Conservation (phyloP, 2,329 filamentous ascomycete species). For the Aspergillus sp. region DNA sequence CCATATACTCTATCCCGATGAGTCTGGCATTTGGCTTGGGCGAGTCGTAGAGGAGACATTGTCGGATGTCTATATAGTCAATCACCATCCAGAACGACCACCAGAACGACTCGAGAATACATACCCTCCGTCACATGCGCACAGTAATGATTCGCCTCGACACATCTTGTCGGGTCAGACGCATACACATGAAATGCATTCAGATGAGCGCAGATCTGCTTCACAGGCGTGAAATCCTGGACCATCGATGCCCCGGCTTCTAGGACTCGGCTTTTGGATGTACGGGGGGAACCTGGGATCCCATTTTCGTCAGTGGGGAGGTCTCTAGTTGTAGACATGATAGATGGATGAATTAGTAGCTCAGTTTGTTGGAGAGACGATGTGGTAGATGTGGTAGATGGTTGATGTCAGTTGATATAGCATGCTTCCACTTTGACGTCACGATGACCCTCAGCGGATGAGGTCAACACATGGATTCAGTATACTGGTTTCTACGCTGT, state of each 20-base stretch:
- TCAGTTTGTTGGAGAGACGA: too few relatives aligned
- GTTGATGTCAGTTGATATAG: neutral
- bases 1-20: conserved; percentile 86
- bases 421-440: conserved; percentile 17
- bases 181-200: conserved; percentile 85
- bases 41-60: conserved; percentile 81
- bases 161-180: conserved; percentile 61
- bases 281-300: conserved; percentile 26
- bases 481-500: neutral
- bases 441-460: conserved; percentile 15
- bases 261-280: conserved; percentile 32
- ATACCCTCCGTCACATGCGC: conserved; percentile 63
- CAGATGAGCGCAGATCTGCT: conserved; percentile 74
- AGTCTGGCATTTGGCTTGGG: conserved; percentile 63
- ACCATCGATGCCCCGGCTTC: conserved; percentile 32
- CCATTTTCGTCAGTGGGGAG: conserved; percentile 4
- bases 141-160: conserved; percentile 84
- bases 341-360: neutral
- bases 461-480: neutral
- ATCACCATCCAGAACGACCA: neutral
- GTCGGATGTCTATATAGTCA: conserved; percentile 58
- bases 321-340: conserved; percentile 2
- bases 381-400: too few relatives aligned
- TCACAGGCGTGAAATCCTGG: conserved; percentile 61
- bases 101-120: neutral